Base-by-base conservation (phyloP, 163 green algal genomes). In the Chlamydomonas reinhardtii region DNA sequence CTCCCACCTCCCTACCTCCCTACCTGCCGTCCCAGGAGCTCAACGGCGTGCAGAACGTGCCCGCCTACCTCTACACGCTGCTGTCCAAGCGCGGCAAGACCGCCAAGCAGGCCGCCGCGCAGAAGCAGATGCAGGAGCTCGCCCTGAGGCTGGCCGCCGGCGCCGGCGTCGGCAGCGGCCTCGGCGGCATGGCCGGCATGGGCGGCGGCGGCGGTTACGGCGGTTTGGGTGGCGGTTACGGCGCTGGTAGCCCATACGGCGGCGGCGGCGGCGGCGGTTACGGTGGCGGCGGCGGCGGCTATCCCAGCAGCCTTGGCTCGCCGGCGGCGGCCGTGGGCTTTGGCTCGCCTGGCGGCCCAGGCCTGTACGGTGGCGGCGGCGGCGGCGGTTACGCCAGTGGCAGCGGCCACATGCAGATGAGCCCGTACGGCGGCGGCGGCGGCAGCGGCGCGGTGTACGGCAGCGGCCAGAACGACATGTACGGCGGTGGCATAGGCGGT, bases 21-120 rank as follows among this genome's bases (percentile, higher is more conserved):
- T n/a, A n/a, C n/a, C n/a, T n/a, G n/a, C n/a, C n/a, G n/a, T n/a
- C n/a, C 35, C 73, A 87, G 59, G 76, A 89, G 76, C 76, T 89
- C 20, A 69, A 62, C 35, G 70, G 70, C 62, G 78, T 90, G 0
- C 80, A 92, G 74, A 92, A 92, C 81, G 76, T 92, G 56, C 89
- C 89, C 25, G 89, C 89, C 35, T 92, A 90, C 84, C 86, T 92
- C 15, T 92, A 90, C 84, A 92, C 89, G 43, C 81, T 92, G 14
- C 89, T 92, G 34, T 89, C 83, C 69, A 92, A 92, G 81, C 71
- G 75, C 27, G 89, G 89, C 54, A 89, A 89, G 74, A 92, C 89
- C n/a, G 89, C 89, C 54, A 87, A 89, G 72, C 89, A 92, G 74
- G 89, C 89, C 12, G 89, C 89, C 52, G 81, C 81, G 29, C 74